These are phyloP conservation scores for Venustampulla echinocandica DNA, from an alignment of 495 filamentous ascomycete genomes.

Conservation along the genomic window DNA sequence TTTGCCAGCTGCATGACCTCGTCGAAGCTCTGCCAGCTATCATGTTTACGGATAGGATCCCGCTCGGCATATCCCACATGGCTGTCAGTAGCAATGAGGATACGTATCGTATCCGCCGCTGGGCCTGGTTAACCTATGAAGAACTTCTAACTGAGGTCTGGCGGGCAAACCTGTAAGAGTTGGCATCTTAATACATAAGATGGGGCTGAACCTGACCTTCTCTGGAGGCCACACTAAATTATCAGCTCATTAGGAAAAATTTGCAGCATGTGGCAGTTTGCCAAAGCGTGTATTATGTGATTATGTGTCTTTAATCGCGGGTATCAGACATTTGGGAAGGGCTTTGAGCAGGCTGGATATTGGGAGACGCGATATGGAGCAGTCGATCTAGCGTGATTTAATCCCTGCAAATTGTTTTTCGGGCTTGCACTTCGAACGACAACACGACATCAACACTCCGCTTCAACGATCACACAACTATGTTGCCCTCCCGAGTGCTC, in stretches of 20 bases:
- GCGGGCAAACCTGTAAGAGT: conserved; percentile 8
- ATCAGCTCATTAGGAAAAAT: not conserved
- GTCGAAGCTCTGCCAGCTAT: conserved; percentile 94
- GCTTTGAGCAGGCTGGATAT: not conserved
- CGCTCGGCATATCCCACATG: conserved; percentile 96
- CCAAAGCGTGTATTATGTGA: too few relatives aligned
- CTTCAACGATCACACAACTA: conserved; percentile 27
- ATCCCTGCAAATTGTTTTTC: not conserved
- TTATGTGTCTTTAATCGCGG: too few relatives aligned
- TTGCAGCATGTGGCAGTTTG: not conserved
- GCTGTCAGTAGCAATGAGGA: conserved; percentile 88
- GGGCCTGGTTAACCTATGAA: not conserved
- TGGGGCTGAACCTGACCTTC: not conserved
- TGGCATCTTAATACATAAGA: conserved; percentile 12
- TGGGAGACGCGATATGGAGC: not conserved
- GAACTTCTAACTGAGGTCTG: not conserved
- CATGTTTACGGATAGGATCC: conserved; percentile 85
- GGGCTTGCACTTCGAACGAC: not conserved
- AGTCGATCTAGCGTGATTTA: not conserved
- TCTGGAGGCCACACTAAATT: not conserved
- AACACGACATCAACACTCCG: not conserved
- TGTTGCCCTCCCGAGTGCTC: conserved; percentile 54
- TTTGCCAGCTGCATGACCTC: conserved; percentile 90
- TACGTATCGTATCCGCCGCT: conserved; percentile 87
- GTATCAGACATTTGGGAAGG: not conserved